These are phyloP conservation scores for Globisporangium recalcitrans DNA, from an alignment of 352 stramenopile genomes.

Conservation along the genomic window DNA sequence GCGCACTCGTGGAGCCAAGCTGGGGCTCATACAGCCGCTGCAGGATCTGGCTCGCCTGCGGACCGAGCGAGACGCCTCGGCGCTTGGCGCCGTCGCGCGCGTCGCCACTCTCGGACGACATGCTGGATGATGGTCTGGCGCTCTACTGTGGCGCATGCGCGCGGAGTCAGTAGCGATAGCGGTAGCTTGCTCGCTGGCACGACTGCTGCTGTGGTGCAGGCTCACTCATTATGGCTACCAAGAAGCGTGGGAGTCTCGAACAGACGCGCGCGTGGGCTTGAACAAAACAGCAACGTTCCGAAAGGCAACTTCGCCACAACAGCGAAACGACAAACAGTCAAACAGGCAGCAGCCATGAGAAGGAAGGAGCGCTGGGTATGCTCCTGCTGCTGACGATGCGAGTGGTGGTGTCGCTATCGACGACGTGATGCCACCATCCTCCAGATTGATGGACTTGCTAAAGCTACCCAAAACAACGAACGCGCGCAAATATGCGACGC, in stretches of 20 bases:
- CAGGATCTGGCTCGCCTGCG: conserved; percentile 54
- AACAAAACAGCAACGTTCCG: background rate
- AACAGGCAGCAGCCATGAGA: background rate
- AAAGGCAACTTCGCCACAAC: background rate
- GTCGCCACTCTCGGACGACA: conserved; percentile 7
- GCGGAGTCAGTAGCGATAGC: background rate
- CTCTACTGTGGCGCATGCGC: background rate
- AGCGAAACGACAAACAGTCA: background rate
- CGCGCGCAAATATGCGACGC: too few relatives aligned
- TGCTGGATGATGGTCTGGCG: background rate
- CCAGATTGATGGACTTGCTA: background rate
- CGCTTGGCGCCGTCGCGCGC: conserved; percentile 53
- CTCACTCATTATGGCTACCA: background rate
- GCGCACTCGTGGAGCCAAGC: conserved; percentile 25
- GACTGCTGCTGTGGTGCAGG: background rate
- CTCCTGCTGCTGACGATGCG: background rate
- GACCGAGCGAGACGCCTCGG: conserved; percentile 37
- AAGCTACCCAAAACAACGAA: background rate
- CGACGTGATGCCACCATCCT: background rate
- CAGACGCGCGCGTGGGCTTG: background rate
- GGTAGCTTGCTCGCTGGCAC: background rate
- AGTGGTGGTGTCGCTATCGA: background rate
- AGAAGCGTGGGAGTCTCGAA: background rate
- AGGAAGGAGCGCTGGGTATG: too few relatives aligned
- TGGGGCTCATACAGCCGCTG: conserved; percentile 66